Conservation (phyloP, 179 eudicot genomes). For the Nepenthes alata region DNA sequence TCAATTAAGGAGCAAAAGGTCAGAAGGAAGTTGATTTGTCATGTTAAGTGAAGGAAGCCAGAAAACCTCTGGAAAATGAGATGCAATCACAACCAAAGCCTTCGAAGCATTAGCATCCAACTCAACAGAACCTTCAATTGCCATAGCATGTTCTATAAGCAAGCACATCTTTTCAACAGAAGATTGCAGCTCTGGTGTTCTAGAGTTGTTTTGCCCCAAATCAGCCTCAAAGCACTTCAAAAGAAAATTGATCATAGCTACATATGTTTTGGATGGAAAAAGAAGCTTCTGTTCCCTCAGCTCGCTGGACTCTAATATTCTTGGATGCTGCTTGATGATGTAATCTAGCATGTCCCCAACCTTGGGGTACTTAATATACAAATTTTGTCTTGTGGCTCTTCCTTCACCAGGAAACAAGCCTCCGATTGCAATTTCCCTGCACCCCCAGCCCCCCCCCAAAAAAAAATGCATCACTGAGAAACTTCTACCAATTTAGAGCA, state of each 20-base stretch:
- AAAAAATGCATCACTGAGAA: background rate
- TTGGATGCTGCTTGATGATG: conserved; percentile 58
- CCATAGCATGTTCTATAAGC: conserved; percentile 84
- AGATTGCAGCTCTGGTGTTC: conserved; percentile 28
- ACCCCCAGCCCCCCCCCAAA: background rate
- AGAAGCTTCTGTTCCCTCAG: conserved; percentile 54
- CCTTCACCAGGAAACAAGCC: conserved; percentile 76
- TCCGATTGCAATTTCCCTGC: conserved; percentile 85
- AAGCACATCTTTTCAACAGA: conserved; percentile 54
- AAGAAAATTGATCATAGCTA: conserved; percentile 69
- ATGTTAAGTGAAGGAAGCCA: background rate
- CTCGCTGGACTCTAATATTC: conserved; percentile 36
- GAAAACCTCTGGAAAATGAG: conserved; percentile 68
- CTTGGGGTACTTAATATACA: conserved; percentile 48
- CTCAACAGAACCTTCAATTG: conserved; percentile 80
- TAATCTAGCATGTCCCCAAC: conserved; percentile 62
- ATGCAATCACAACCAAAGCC: conserved; percentile 55
- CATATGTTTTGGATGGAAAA: conserved; percentile 63
- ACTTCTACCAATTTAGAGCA: conserved; percentile 2
- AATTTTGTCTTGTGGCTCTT: conserved; percentile 27
- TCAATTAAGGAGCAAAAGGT: conserved; percentile 8
- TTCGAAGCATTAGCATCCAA: conserved; percentile 79
- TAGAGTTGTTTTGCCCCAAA: conserved; percentile 23
- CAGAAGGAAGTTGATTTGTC: conserved; percentile 1
- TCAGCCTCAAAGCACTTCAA: conserved; percentile 80